A percentile compares a stretch with the other conserved stretches of the same genome.
These are phyloP conservation scores for Sphagnum fallax DNA, from an alignment of 228 moss, liverwort and hornwort genomes.

Conservation along the genomic window DNA sequence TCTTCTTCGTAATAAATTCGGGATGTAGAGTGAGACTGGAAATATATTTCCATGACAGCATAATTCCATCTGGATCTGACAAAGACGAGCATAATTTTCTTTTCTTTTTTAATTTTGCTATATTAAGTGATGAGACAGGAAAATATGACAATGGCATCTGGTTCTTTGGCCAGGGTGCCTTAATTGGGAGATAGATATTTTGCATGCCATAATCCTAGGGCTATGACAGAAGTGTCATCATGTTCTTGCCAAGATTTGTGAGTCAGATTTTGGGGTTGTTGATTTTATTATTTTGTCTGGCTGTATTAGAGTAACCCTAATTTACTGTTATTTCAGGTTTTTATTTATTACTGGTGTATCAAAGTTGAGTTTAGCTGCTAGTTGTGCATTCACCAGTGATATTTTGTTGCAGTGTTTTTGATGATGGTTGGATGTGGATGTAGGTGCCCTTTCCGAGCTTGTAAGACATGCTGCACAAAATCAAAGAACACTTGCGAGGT, in stretches of 20 bases:
- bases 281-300: too few relatives aligned
- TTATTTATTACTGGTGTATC: neutral
- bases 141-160: too few relatives aligned
- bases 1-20: neutral
- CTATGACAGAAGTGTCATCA: neutral
- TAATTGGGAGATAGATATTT: neutral
- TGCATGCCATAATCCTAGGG: neutral
- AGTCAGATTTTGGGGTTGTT: too few relatives aligned
- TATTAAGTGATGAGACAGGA: too few relatives aligned
- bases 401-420: neutral
- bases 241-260: too few relatives aligned
- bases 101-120: too few relatives aligned
- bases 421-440: slow-evolving; percentile 3
- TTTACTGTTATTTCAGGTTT: neutral
- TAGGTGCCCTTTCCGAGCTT: slow-evolving; percentile 87
- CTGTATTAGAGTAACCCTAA: neutral
- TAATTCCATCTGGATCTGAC: too few relatives aligned
- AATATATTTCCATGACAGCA: too few relatives aligned
- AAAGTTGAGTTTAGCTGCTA: neutral
- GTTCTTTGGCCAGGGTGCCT: too few relatives aligned
- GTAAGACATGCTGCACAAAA: slow-evolving; percentile 91
- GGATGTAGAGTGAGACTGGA: too few relatives aligned
- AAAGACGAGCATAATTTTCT: too few relatives aligned
- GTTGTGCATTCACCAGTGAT: neutral
- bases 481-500: slow-evolving; percentile 75